Evolutionary conservation across 1,284 basidiomycete genomes (phyloP).

Genomic region (Sparassis latifolia): DNA sequence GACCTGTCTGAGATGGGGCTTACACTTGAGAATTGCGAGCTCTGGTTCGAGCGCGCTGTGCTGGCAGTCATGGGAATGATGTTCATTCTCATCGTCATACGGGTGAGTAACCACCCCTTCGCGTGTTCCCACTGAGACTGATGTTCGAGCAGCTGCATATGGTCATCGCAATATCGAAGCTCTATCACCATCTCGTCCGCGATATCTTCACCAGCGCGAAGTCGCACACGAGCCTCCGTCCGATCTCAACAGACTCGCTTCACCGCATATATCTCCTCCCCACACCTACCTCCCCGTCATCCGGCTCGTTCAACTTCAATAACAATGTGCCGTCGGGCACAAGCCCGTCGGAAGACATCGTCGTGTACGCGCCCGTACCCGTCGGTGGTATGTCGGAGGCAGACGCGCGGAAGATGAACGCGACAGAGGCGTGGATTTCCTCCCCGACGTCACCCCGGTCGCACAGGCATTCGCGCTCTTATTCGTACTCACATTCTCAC

Average conservation of each 20-base stretch:
- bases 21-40: constrained; percentile 71
- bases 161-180: constrained; percentile 59
- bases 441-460: constrained; percentile 10
- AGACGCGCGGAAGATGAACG: constrained; percentile 47
- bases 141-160: constrained; percentile 52
- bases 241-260: constrained; percentile 26
- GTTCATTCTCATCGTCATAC: constrained; percentile 54
- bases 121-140: not conserved
- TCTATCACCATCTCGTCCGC: constrained; percentile 48
- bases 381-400: constrained; percentile 44
- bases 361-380: constrained; percentile 68
- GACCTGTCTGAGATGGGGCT: constrained; percentile 64
- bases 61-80: constrained; percentile 50
- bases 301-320: constrained; percentile 9
- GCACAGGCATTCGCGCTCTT: constrained; percentile 15
- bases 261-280: constrained; percentile 56
- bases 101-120: constrained; percentile 37
- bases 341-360: constrained; percentile 15
- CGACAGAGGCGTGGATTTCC: constrained; percentile 61
- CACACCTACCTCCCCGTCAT: constrained; percentile 19
- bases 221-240: constrained; percentile 20
- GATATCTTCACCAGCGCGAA: constrained; percentile 19
- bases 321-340: constrained; percentile 3
- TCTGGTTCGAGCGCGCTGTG: constrained; percentile 64
- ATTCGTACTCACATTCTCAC: constrained; percentile 5